Evolutionary conservation across 1,284 basidiomycete species (phyloP).

Genomic region (Fomitopsis pinicola): DNA sequence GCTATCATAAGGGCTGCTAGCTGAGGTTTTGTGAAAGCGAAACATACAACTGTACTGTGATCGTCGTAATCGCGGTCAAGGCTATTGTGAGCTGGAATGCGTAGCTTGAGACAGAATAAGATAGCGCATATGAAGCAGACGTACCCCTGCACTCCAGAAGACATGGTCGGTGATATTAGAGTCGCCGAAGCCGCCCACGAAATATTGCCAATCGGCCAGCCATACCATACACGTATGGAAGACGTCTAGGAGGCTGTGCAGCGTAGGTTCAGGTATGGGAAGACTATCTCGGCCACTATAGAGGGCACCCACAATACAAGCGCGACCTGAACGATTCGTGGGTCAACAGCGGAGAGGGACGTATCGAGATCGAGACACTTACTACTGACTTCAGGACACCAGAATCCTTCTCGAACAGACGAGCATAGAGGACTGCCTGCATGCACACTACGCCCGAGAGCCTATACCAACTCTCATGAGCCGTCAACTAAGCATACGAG

Average conservation of each 20-base stretch:
- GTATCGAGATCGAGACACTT: background rate
- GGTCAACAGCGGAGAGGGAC: background rate
- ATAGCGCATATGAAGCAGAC: background rate
- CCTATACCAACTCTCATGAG: constrained; percentile 7
- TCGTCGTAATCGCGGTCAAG: constrained; percentile 20
- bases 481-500: background rate
- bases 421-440: constrained; percentile 9
- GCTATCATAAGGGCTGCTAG: background rate
- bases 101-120: background rate
- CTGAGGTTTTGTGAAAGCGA: too few relatives aligned
- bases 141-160: constrained; percentile 20
- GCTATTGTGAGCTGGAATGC: constrained; percentile 15
- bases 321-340: constrained; percentile 15
- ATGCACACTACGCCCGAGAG: constrained; percentile 21
- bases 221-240: constrained; percentile 21
- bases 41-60: constrained; percentile 19
- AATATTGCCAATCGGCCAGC: constrained; percentile 19
- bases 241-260: constrained; percentile 18
- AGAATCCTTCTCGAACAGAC: constrained; percentile 14
- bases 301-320: constrained; percentile 14
- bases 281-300: too few relatives aligned
- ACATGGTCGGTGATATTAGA: constrained; percentile 17
- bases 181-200: constrained; percentile 18
- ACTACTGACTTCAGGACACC: constrained; percentile 21
- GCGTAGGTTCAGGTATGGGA: background rate